A percentile compares a stretch with the other conserved stretches of the same genome.
These are phyloP conservation scores for Cyberlindnera nakhonratchasimensis DNA, from an alignment of 805 yeast genomes.

Conservation along the genomic window DNA sequence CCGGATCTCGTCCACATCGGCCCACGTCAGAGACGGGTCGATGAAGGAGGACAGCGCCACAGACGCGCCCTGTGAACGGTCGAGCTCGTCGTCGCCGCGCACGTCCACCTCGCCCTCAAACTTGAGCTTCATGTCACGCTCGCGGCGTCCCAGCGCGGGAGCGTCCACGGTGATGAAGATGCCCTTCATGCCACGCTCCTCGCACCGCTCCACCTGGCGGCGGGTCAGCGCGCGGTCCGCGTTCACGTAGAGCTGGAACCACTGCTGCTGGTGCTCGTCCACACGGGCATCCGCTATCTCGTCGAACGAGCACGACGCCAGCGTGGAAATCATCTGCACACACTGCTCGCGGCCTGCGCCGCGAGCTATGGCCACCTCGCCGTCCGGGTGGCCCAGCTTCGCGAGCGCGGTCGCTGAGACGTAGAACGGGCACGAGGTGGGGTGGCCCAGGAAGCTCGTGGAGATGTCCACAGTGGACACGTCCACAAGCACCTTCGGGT, in stretches of 20 bases:
- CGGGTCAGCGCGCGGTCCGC: constrained; percentile 65
- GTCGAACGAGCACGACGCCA: constrained; percentile 84
- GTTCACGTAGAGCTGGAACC: constrained; percentile 88
- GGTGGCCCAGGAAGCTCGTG: constrained; percentile 73
- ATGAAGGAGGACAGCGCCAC: constrained; percentile 84
- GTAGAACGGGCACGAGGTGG: constrained; percentile 75
- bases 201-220: constrained; percentile 66
- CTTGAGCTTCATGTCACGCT: constrained; percentile 76
- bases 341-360: constrained; percentile 71
- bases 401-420: constrained; percentile 92
- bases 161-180: constrained; percentile 90
- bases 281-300: constrained; percentile 73
- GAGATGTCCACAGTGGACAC: constrained; percentile 68
- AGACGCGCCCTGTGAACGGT: constrained; percentile 78
- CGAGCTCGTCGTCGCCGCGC: constrained; percentile 50
- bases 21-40: constrained; percentile 64
- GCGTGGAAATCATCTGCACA: constrained; percentile 89
- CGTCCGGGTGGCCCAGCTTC: constrained; percentile 88
- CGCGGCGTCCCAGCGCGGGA: constrained; percentile 87
- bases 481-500: constrained; percentile 79
- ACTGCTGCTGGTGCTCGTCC: constrained; percentile 66
- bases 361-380: constrained; percentile 81
- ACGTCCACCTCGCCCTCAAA: constrained; percentile 47
- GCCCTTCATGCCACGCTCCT: constrained; percentile 71
- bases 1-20: constrained; percentile 56